phyloP scores from a whole-genome alignment of 2,329 filamentous ascomycete species.

The Myriangium duriaei region DNA sequence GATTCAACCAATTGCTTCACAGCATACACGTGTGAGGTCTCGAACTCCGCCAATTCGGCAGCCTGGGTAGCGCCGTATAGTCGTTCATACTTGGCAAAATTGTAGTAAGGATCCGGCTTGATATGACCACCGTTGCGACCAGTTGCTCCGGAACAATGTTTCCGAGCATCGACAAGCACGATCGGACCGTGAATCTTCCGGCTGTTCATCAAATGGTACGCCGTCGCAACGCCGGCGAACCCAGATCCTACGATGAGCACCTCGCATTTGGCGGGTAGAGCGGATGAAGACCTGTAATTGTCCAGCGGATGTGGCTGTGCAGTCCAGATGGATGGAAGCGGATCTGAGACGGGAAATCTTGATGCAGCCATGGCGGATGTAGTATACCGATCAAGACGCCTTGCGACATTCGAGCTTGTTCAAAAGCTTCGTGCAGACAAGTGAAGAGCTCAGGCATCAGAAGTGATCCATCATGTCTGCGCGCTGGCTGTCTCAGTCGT shows the following conservation, averaged over 20 bases:
- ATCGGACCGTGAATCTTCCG: slow-evolving; percentile 35
- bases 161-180: slow-evolving; percentile 59
- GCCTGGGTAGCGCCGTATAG: slow-evolving; percentile 22
- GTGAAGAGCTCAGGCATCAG: too few species aligned
- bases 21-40: slow-evolving; percentile 27
- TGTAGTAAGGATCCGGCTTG: slow-evolving; percentile 25
- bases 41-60: slow-evolving; percentile 20
- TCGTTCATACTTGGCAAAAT: slow-evolving; percentile 17
- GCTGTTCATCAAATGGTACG: slow-evolving; percentile 19
- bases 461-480: too few species aligned
- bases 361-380: neutral
- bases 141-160: slow-evolving; percentile 67
- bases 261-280: slow-evolving; percentile 35
- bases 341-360: neutral
- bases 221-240: slow-evolving; percentile 46
- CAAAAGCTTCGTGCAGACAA: too few species aligned
- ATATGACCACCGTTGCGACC: slow-evolving; percentile 39
- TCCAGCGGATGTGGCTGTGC: neutral
- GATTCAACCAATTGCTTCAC: slow-evolving; percentile 28
- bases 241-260: slow-evolving; percentile 60
- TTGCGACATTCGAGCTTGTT: too few species aligned
- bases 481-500: too few species aligned
- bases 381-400: too few species aligned
- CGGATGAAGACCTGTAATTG: neutral
- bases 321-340: neutral